phyloP scores from a whole-genome alignment of 2,329 filamentous ascomycete species.

The Ophiostoma sp. region DNA sequence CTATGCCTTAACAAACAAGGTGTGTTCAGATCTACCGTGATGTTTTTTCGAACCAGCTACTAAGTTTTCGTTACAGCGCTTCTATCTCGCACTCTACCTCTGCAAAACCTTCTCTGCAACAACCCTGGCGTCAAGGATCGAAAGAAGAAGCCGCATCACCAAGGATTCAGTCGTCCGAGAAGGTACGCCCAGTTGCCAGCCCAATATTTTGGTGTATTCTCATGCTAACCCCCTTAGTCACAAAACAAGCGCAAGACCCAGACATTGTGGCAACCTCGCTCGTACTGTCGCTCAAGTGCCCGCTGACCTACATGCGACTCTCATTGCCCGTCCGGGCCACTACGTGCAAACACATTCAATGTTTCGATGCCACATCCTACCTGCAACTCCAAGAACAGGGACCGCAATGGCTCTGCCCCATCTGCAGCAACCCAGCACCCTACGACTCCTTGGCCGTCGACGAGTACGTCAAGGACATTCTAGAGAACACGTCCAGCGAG shows the following conservation, averaged over 20 bases:
- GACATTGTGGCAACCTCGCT: constrained; percentile 89
- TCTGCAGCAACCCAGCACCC: constrained; percentile 80
- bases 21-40: constrained; percentile 34
- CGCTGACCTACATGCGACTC: constrained; percentile 82
- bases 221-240: constrained; percentile 56
- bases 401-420: constrained; percentile 93
- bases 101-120: constrained; percentile 72
- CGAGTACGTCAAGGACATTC: constrained; percentile 87
- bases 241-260: constrained; percentile 76
- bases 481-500: constrained; percentile 68
- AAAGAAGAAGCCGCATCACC: constrained; percentile 68
- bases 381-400: constrained; percentile 93
- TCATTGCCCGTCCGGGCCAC: constrained; percentile 75
- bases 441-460: constrained; percentile 86
- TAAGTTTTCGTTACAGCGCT: constrained; percentile 55
- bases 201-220: neutral
- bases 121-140: constrained; percentile 68
- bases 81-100: constrained; percentile 70
- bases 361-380: constrained; percentile 91
- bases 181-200: constrained; percentile 53
- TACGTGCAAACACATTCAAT: constrained; percentile 85
- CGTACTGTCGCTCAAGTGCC: constrained; percentile 89
- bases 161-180: constrained; percentile 81
- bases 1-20: constrained; percentile 89
- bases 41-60: neutral